Evolutionary conservation across 345 rosid genomes (phyloP), one percentile per base, ranked within the genome.

Genomic region (Stellera chamaejasme): DNA sequence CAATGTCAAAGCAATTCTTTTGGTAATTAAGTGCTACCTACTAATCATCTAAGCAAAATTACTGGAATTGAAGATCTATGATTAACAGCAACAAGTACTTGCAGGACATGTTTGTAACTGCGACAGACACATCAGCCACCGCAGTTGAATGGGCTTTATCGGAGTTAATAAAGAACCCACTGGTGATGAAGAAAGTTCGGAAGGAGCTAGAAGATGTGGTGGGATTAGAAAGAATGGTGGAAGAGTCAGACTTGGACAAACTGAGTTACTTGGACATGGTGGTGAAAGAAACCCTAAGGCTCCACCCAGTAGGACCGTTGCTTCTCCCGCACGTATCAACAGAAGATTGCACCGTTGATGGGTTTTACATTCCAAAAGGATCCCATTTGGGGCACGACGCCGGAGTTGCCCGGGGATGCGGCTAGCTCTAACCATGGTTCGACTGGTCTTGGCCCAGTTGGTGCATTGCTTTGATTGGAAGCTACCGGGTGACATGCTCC

Each of bases 381-480:
- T 69, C 87, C 0, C 67, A 54, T 78, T 81, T 11, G 83, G 83
- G 1, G 58, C 79, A 0, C 83, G 83, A 0, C 72, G 81, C 0
- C 57, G 77, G 39, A 54, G 75, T 0, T 81, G 83, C 59, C 82
- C 78, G 4, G 75, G 82, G 51, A 32, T 75, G 51, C 78, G 68
- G 8, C 42, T 80, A 13, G 82, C 70, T 16, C 60, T 72, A 11
- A 69, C 54, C 0, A 1, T 67, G 23, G 76, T 77, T n/a, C 68
- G 56, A 2, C 62, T 54, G 7, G 69, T 66, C 27, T 1, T 70
- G 11, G 85, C 78, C 0, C 85, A 80, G 10, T 50, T 80, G 11
- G 66, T 72, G 10, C 83, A 81, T 63, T 78, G 81, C 74, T 81
- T 81, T 53, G 72, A 66, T 45, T 78, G 81, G 87, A 67, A 75